Conservation (phyloP, 352 stramenopile genomes). For the Globisporangium heterothallicum region DNA sequence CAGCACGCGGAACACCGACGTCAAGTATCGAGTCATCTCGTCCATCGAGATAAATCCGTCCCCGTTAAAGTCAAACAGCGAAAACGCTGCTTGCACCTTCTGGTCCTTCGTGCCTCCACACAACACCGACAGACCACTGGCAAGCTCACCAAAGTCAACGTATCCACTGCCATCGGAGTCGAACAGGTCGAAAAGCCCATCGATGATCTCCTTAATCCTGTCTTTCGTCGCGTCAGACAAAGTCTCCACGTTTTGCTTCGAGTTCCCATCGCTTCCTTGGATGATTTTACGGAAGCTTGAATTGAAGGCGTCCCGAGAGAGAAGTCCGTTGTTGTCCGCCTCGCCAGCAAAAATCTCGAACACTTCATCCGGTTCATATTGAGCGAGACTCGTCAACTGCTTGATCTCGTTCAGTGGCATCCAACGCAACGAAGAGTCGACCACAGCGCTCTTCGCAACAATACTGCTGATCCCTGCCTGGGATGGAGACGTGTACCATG, state of each 20-base stretch:
- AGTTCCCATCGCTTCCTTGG: constrained; percentile 14
- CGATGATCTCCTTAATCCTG: constrained; percentile 52
- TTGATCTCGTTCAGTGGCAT: constrained; percentile 82
- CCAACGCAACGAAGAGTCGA: constrained; percentile 73
- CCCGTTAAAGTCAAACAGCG: constrained; percentile 85
- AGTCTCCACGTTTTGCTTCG: constrained; percentile 11
- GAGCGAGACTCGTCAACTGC: constrained; percentile 71
- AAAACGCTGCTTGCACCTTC: constrained; percentile 81
- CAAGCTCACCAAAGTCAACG: constrained; percentile 83
- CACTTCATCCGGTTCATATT: constrained; percentile 75
- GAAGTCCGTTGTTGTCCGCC: constrained; percentile 61
- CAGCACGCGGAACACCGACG: constrained; percentile 83
- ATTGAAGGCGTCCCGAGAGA: constrained; percentile 74
- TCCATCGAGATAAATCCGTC: constrained; percentile 85
- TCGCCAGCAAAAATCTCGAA: constrained; percentile 84
- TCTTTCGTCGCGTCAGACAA: constrained; percentile 24
- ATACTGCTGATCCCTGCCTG: constrained; percentile 63
- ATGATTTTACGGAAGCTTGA: constrained; percentile 73
- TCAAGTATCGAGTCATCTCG: constrained; percentile 85
- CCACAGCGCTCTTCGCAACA: constrained; percentile 64
- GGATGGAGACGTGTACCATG: constrained; percentile 76
- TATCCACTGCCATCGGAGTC: constrained; percentile 63
- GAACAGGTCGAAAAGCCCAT: constrained; percentile 78
- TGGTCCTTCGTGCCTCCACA: constrained; percentile 83
- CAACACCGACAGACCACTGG: constrained; percentile 75